phyloP scores from a whole-genome alignment of 257 asterid species.

The Parsonsia alboflavescens region DNA sequence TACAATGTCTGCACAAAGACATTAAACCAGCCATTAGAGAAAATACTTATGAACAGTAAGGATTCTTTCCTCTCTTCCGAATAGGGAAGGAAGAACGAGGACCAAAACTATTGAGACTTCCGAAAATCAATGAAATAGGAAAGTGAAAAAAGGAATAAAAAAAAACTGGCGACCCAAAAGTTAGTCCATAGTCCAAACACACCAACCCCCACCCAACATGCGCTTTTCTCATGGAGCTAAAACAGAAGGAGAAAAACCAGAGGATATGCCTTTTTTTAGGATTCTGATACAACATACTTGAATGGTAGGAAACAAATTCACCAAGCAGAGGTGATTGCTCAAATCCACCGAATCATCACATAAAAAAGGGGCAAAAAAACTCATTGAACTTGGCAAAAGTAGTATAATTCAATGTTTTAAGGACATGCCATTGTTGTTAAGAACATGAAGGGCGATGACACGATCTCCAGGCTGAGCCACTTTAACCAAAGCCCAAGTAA shows the following conservation, averaged over 20 bases:
- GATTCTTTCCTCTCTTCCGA: background rate
- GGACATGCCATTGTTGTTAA: constrained; percentile 47
- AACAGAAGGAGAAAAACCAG: background rate
- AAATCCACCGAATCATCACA: background rate
- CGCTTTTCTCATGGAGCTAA: no score
- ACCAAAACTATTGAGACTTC: background rate
- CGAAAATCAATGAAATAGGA: background rate
- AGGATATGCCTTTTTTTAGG: background rate
- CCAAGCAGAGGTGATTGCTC: background rate
- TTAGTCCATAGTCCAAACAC: background rate
- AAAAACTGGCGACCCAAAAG: background rate
- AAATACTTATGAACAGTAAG: background rate
- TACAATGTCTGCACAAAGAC: constrained; percentile 63
- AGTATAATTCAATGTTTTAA: background rate
- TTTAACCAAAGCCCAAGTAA: constrained; percentile 95
- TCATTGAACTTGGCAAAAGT: background rate
- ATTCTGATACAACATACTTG: background rate
- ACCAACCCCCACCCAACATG: no score
- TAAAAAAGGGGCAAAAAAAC: background rate
- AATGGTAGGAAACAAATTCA: background rate
- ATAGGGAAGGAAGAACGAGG: background rate
- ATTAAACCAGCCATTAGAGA: constrained; percentile 14
- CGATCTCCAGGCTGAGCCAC: constrained; percentile 89
- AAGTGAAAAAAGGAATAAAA: background rate
- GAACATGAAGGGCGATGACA: constrained; percentile 89